Evolutionary conservation across 1,284 basidiomycete species (phyloP).

Genomic region (Tetrapyrgos nigripes): DNA sequence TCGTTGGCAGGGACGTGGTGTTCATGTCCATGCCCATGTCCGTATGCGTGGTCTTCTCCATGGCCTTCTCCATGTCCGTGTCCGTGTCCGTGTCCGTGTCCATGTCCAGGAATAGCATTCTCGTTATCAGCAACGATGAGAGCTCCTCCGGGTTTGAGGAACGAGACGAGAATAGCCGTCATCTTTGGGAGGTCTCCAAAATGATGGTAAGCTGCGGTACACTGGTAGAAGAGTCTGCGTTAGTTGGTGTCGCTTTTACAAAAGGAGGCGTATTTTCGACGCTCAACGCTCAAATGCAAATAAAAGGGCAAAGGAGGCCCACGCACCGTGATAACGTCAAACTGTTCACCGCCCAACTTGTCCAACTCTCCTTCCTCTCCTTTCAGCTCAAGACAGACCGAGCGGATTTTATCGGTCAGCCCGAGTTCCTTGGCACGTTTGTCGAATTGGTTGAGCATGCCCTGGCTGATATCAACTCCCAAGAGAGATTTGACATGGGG

Average conservation of each 20-base stretch:
- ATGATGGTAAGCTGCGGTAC: slow-evolving; percentile 73
- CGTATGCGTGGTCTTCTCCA: slow-evolving; percentile 15
- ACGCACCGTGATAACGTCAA: slow-evolving; percentile 63
- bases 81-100: slow-evolving; percentile 17
- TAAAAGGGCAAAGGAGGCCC: no score
- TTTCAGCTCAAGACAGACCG: slow-evolving; percentile 55
- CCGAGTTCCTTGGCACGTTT: slow-evolving; percentile 45
- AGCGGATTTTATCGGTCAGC: slow-evolving; percentile 65
- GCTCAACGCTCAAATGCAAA: no score
- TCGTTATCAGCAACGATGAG: slow-evolving; percentile 60
- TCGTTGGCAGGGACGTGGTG: background rate
- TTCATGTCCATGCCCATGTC: background rate
- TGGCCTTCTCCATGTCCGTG: slow-evolving; percentile 10
- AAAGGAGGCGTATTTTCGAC: no score
- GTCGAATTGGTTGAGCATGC: slow-evolving; percentile 67
- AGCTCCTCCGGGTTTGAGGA: slow-evolving; percentile 65
- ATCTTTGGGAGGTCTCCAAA: slow-evolving; percentile 55
- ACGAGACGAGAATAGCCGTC: slow-evolving; percentile 55
- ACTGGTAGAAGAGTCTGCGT: slow-evolving; percentile 58
- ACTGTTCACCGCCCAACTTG: slow-evolving; percentile 58
- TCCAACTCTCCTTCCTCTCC: slow-evolving; percentile 54
- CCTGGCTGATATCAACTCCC: slow-evolving; percentile 74
- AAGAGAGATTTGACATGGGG: slow-evolving; percentile 62
- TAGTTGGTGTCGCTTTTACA: no score
- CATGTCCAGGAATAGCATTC: slow-evolving; percentile 4